Evolutionary conservation across 768 basidiomycete genomes (phyloP).

Genomic region (Candolleomyces aberdarensis): DNA sequence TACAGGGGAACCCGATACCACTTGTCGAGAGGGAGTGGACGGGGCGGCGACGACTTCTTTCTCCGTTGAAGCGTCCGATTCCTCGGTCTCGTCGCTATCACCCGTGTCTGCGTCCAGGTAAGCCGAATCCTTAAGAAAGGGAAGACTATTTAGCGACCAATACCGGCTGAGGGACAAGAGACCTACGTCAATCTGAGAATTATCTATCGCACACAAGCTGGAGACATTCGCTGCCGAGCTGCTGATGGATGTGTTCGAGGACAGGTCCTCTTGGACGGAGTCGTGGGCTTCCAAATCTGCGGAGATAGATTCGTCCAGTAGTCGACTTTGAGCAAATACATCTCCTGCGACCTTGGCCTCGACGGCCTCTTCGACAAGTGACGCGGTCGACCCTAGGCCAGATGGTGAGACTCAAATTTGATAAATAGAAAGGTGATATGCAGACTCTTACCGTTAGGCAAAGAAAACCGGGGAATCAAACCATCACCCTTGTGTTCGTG

Average conservation of each 20-base stretch:
- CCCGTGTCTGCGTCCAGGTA: background rate
- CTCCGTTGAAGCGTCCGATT: background rate
- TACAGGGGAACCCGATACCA: conserved; percentile 16
- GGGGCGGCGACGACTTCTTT: background rate
- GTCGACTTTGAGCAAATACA: conserved; percentile 18
- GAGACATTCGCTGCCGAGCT: conserved; percentile 25
- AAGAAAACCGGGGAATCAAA: conserved; percentile 30
- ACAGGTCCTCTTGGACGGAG: conserved; percentile 21
- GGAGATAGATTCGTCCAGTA: conserved; percentile 23
- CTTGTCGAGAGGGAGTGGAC: background rate
- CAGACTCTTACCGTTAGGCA: conserved; percentile 20
- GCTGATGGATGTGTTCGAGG: conserved; percentile 25
- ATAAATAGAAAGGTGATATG: conserved; percentile 7
- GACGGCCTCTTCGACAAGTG: background rate
- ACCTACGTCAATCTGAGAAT: conserved; percentile 14
- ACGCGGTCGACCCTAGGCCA: background rate
- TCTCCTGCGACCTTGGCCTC: conserved; percentile 18
- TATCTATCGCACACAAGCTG: conserved; percentile 8
- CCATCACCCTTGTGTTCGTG: conserved; percentile 18
- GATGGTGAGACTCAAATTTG: background rate
- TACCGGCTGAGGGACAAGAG: background rate
- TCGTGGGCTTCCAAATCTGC: conserved; percentile 16
- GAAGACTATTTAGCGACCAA: background rate
- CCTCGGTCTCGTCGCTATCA: background rate
- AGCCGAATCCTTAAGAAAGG: background rate